Percentiles rank a stretch among this genome's conserved stretches.
These are phyloP conservation scores for Penicillium canariense DNA, from an alignment of 495 filamentous ascomycete genomes.

Conservation along the genomic window DNA sequence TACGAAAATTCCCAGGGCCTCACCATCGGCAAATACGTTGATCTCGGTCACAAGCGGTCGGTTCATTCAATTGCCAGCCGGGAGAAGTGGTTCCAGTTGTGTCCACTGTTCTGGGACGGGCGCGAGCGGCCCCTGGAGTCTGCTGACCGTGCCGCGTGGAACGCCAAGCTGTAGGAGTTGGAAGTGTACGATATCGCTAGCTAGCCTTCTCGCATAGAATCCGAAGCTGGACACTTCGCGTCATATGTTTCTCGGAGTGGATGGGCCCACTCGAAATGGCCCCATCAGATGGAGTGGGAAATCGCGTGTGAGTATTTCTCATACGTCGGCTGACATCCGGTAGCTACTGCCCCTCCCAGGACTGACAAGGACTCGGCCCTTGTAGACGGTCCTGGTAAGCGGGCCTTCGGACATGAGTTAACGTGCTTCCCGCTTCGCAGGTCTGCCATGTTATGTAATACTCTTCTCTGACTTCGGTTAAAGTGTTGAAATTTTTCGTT, in stretches of 20 bases:
- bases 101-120: conserved; percentile 53
- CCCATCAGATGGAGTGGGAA: not conserved
- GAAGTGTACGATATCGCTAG: not conserved
- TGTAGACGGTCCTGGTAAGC: not conserved
- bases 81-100: conserved; percentile 68
- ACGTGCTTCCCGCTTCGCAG: no score
- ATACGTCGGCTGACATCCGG: not conserved
- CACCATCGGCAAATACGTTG: conserved; percentile 61
- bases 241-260: not conserved
- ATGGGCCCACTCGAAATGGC: not conserved
- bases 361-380: not conserved
- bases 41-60: conserved; percentile 63
- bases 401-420: not conserved
- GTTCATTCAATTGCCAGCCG: conserved; percentile 59
- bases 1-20: conserved; percentile 68
- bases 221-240: not conserved
- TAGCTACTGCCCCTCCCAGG: not conserved
- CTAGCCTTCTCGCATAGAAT: not conserved
- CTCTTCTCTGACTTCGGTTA: not conserved
- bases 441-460: not conserved
- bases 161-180: conserved; percentile 41
- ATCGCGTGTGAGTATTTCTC: not conserved
- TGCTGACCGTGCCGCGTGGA: conserved; percentile 48
- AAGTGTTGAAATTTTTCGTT: not conserved
- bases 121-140: conserved; percentile 44